These are phyloP conservation scores for Endocalyx cinctus DNA, from an alignment of 2,329 filamentous ascomycete species.

Conservation along the genomic window DNA sequence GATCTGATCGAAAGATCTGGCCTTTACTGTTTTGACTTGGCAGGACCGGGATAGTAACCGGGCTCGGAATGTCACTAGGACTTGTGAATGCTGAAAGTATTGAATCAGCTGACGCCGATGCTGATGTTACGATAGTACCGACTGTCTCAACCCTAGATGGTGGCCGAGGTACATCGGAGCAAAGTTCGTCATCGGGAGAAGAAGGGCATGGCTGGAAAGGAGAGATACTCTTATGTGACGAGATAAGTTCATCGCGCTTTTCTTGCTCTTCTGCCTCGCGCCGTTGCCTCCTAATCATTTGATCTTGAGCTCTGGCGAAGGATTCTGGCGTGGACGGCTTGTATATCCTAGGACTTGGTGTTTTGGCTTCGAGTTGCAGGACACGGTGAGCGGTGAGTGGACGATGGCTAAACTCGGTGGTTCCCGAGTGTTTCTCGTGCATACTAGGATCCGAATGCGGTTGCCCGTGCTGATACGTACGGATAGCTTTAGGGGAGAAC, in stretches of 20 bases:
- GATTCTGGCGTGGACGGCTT: conserved; percentile 36
- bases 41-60: conserved; percentile 35
- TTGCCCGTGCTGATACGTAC: conserved; percentile 38
- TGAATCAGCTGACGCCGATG: conserved; percentile 45
- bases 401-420: conserved; percentile 37
- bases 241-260: conserved; percentile 21
- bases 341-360: conserved; percentile 30
- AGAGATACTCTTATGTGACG: conserved; percentile 20
- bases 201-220: conserved; percentile 35
- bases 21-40: conserved; percentile 36
- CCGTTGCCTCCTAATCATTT: conserved; percentile 26
- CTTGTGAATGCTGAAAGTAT: conserved; percentile 50
- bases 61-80: conserved; percentile 49
- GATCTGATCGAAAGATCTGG: conserved; percentile 57
- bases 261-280: conserved; percentile 29
- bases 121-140: conserved; percentile 45
- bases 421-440: conserved; percentile 30
- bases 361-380: conserved; percentile 32
- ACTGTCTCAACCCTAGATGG: conserved; percentile 37
- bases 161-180: conserved; percentile 29
- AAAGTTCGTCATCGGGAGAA: conserved; percentile 44
- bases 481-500: conserved; percentile 33
- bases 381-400: conserved; percentile 45
- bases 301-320: conserved; percentile 32
- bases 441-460: conserved; percentile 43